Evolutionary conservation across 768 basidiomycete species (phyloP).

Genomic region (Hirschioporus abietinus): DNA sequence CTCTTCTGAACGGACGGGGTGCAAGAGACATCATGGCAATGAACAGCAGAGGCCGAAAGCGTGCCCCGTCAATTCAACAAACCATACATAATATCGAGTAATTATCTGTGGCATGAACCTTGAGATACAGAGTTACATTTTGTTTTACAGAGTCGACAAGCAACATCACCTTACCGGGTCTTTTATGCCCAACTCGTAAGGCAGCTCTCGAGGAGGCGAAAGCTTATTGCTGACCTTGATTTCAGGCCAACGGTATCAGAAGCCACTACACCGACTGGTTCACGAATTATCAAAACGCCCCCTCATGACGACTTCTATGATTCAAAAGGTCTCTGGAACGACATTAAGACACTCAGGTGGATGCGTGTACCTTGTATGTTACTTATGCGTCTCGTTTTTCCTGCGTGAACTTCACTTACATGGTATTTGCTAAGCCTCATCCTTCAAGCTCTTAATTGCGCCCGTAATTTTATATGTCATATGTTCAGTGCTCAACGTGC

Average conservation of each 20-base stretch:
- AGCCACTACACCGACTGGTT: not conserved
- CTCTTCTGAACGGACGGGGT: not conserved
- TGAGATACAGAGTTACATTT: conserved; percentile 4
- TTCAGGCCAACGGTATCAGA: not conserved
- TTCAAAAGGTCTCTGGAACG: conserved; percentile 39
- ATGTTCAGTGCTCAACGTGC: conserved; percentile 54
- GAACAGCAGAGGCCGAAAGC: not conserved
- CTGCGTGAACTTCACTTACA: not conserved
- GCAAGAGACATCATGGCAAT: not conserved
- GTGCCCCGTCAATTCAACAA: not conserved
- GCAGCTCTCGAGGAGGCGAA: conserved; percentile 5
- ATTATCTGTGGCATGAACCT: conserved; percentile 7
- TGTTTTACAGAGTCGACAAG: conserved; percentile 40
- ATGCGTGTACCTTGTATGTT: conserved; percentile 64
- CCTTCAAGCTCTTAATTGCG: conserved; percentile 60
- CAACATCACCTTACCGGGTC: conserved; percentile 58
- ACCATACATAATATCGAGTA: conserved; percentile 19
- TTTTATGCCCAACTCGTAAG: conserved; percentile 61
- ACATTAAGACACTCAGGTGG: conserved; percentile 59
- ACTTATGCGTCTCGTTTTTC: not conserved
- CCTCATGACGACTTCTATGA: not conserved
- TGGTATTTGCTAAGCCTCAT: conserved; percentile 38
- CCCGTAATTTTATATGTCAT: conserved; percentile 58
- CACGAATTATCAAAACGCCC: not conserved
- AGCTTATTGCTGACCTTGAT: not conserved